A percentile compares a stretch with the other conserved stretches of the same genome.
These are phyloP conservation scores for Metschnikowia gruessii DNA, from an alignment of 805 yeast species.

Conservation along the genomic window DNA sequence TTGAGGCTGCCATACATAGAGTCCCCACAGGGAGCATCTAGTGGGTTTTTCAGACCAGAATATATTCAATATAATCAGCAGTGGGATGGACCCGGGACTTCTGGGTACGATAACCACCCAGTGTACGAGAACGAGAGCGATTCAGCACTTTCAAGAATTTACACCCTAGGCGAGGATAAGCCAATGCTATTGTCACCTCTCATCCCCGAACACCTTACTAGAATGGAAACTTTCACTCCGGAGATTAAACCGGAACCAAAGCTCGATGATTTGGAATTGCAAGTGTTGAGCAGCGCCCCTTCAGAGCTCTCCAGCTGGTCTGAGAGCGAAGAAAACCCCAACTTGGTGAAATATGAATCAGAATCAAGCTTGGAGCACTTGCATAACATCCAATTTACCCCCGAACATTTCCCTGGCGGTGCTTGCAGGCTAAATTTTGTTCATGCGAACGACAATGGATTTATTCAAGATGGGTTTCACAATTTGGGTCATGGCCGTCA, in stretches of 20 bases:
- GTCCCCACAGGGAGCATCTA: slow-evolving; percentile 9
- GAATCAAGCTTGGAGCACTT: slow-evolving; percentile 11
- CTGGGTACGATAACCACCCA: slow-evolving; percentile 2
- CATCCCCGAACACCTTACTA: slow-evolving; percentile 4
- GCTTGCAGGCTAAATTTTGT: slow-evolving; percentile 1
- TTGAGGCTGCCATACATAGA: slow-evolving; percentile 12
- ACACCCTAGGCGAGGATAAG: slow-evolving; percentile 4
- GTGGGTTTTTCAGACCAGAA: slow-evolving; percentile 10
- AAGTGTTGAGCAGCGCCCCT: slow-evolving; percentile 12
- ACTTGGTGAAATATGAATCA: slow-evolving; percentile 11
- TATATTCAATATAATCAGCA: slow-evolving; percentile 7
- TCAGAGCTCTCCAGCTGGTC: slow-evolving; percentile 15
- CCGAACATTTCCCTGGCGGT: slow-evolving; percentile 2
- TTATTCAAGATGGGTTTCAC: slow-evolving; percentile 3
- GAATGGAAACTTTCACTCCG: slow-evolving; percentile 7
- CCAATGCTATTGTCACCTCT: slow-evolving; percentile 9
- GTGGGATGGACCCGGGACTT: slow-evolving; percentile 3
- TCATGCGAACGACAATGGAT: neutral
- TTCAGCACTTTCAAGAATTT: slow-evolving; percentile 9
- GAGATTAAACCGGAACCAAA: slow-evolving; percentile 7
- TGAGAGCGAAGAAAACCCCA: slow-evolving; percentile 11
- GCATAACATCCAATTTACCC: slow-evolving; percentile 11
- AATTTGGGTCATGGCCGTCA: slow-evolving; percentile 1
- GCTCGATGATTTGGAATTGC: slow-evolving; percentile 13
- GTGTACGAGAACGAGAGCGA: slow-evolving; percentile 8